These are phyloP conservation scores for Ogataea hybrid DNA, from an alignment of 1,139 yeast species.

Conservation along the genomic window DNA sequence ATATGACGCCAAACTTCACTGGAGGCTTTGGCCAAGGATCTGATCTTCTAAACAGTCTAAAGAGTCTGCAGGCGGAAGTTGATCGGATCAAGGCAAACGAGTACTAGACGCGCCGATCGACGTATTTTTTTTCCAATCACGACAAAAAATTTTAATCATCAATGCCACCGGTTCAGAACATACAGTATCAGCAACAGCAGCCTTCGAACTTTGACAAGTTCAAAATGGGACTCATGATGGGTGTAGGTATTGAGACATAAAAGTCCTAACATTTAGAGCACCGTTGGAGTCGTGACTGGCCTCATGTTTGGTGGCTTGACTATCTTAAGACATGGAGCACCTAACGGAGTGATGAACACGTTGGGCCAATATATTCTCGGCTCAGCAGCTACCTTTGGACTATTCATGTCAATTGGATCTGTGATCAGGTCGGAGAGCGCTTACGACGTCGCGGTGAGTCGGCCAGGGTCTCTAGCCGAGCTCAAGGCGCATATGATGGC, in stretches of 20 bases:
- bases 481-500: slow-evolving; percentile 34
- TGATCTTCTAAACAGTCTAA: slow-evolving; percentile 56
- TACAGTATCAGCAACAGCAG: slow-evolving; percentile 64
- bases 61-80: slow-evolving; percentile 63
- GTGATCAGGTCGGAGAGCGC: slow-evolving; percentile 77
- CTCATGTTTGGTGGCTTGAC: slow-evolving; percentile 92
- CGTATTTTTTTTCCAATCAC: slow-evolving; percentile 1
- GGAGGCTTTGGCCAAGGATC: slow-evolving; percentile 13
- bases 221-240: slow-evolving; percentile 98
- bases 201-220: slow-evolving; percentile 93
- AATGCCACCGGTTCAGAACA: slow-evolving; percentile 88
- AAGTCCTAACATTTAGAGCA: slow-evolving; percentile 39
- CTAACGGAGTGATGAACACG: slow-evolving; percentile 95
- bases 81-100: slow-evolving; percentile 33
- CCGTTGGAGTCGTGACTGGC: slow-evolving; percentile 96
- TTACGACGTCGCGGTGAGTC: slow-evolving; percentile 13
- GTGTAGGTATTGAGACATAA: slow-evolving; percentile 40
- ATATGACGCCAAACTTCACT: slow-evolving; percentile 19
- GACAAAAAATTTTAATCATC: slow-evolving; percentile 10
- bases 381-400: slow-evolving; percentile 94
- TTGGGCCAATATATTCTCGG: slow-evolving; percentile 96
- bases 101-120: slow-evolving; percentile 12
- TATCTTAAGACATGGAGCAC: slow-evolving; percentile 94
- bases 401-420: slow-evolving; percentile 93
- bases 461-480: slow-evolving; percentile 30